These are phyloP conservation scores for Barbatosphaeria neglecta DNA, from an alignment of 495 filamentous ascomycete species.

Conservation along the genomic window DNA sequence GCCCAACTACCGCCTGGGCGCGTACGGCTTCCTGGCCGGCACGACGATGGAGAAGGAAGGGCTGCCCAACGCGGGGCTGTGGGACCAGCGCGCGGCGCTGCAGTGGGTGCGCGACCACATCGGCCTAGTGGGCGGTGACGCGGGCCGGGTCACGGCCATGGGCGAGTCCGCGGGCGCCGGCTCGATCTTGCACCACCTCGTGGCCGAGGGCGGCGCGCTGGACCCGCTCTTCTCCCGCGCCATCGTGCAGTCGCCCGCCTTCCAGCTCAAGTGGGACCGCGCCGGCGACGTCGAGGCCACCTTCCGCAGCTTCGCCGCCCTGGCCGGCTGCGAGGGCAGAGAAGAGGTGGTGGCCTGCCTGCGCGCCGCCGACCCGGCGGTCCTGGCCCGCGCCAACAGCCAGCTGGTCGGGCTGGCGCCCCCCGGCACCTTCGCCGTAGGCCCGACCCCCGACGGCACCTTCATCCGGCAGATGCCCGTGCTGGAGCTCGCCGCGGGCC, in stretches of 20 bases:
- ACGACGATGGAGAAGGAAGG: conserved; percentile 33
- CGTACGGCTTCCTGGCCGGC: conserved; percentile 44
- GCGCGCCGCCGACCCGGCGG: conserved; percentile 18
- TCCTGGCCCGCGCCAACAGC: conserved; percentile 29
- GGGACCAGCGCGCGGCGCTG: conserved; percentile 40
- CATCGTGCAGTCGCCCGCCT: conserved; percentile 38
- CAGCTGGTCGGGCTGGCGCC: conserved; percentile 17
- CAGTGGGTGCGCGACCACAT: conserved; percentile 62
- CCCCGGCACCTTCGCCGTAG: conserved; percentile 30
- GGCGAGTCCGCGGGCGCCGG: conserved; percentile 60
- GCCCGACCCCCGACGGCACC: conserved; percentile 33
- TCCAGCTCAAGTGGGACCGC: conserved; percentile 29
- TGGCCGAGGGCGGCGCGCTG: conserved; percentile 39
- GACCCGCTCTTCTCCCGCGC: conserved; percentile 35
- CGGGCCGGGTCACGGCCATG: conserved; percentile 49
- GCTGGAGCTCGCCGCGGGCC: conserved; percentile 31
- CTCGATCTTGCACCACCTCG: conserved; percentile 54
- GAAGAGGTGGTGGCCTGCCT: conserved; percentile 34
- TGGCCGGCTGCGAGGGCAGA: conserved; percentile 35
- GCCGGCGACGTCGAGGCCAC: conserved; percentile 21
- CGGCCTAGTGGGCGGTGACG: conserved; percentile 53
- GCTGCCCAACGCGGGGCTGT: conserved; percentile 36
- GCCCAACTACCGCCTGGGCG: conserved; percentile 50
- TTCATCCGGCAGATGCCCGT: conserved; percentile 32
- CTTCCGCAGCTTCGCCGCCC: conserved; percentile 30